Evolutionary conservation across 257 asterid genomes (phyloP).

Genomic region (Solanum gandarillasii): DNA sequence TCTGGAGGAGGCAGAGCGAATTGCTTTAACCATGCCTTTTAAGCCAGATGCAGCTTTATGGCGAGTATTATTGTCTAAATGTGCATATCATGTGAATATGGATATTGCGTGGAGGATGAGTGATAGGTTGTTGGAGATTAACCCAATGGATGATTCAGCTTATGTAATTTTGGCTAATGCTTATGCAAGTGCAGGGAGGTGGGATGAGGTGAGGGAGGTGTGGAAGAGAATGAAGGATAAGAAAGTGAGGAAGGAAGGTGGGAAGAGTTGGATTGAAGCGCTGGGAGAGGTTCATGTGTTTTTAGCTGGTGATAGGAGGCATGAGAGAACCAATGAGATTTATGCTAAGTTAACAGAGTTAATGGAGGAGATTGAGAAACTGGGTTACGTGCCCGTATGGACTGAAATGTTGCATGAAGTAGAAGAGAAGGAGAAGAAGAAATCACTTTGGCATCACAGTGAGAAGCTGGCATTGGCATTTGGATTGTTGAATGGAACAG

Average conservation of each 20-base stretch:
- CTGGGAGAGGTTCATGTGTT: conserved; percentile 49
- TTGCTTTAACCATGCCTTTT: conserved; percentile 53
- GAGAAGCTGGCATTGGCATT: conserved; percentile 74
- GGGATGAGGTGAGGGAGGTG: conserved; percentile 52
- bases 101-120: conserved; percentile 47
- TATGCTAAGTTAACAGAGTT: conserved; percentile 41
- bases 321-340: conserved; percentile 44
- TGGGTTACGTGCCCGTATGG: conserved; percentile 47
- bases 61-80: conserved; percentile 48
- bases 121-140: conserved; percentile 40
- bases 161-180: conserved; percentile 59
- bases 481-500: conserved; percentile 50
- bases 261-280: conserved; percentile 74
- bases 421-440: conserved; percentile 39
- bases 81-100: conserved; percentile 18
- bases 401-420: conserved; percentile 39
- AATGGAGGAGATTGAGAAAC: conserved; percentile 41
- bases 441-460: conserved; percentile 45
- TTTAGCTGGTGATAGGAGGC: conserved; percentile 55
- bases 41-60: conserved; percentile 78
- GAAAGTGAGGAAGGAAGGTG: conserved; percentile 51
- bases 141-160: conserved; percentile 73
- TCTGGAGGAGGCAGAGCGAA: conserved; percentile 60
- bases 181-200: conserved; percentile 34
- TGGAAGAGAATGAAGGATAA: conserved; percentile 60